These are phyloP conservation scores for Ophiostoma piceae DNA, from an alignment of 2,329 filamentous ascomycete species.

Conservation along the genomic window DNA sequence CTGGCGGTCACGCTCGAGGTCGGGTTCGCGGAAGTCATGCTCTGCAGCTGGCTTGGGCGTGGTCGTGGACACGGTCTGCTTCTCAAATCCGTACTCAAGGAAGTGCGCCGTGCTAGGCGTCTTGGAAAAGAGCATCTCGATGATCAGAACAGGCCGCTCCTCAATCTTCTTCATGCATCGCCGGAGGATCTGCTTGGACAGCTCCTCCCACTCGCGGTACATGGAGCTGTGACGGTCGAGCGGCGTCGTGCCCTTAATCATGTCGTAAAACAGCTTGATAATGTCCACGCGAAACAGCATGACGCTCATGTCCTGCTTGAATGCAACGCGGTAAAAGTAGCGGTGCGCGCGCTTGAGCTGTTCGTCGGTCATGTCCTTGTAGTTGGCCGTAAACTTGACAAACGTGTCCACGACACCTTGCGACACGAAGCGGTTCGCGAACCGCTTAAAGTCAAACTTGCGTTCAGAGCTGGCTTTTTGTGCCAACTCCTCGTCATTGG, in stretches of 20 bases:
- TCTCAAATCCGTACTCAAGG: conserved; percentile 85
- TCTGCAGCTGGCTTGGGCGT: conserved; percentile 69
- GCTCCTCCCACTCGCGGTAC: conserved; percentile 86
- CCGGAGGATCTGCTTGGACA: conserved; percentile 77
- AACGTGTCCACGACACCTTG: conserved; percentile 89
- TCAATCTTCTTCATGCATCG: conserved; percentile 79
- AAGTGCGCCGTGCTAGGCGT: conserved; percentile 76
- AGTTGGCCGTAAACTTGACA: conserved; percentile 70
- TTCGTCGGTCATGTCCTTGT: conserved; percentile 68
- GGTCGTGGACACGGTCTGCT: conserved; percentile 57
- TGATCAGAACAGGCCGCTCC: conserved; percentile 75
- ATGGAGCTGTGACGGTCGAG: conserved; percentile 61
- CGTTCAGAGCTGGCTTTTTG: conserved; percentile 71
- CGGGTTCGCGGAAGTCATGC: conserved; percentile 65
- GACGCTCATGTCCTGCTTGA: conserved; percentile 88
- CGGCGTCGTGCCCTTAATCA: conserved; percentile 83
- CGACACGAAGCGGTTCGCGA: conserved; percentile 72
- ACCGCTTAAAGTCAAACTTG: conserved; percentile 88
- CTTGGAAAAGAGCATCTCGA: conserved; percentile 95
- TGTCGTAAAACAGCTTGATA: conserved; percentile 76
- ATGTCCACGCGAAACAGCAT: conserved; percentile 90
- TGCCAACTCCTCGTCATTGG: conserved; percentile 64
- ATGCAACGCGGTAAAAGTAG: conserved; percentile 88
- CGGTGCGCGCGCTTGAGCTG: conserved; percentile 90
- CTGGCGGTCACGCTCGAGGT: conserved; percentile 61